A percentile compares a stretch with the other conserved stretches of the same genome.
Evolutionary conservation across 106 monocot species (phyloP).

Genomic region (Phalaenopsis equestris): DNA sequence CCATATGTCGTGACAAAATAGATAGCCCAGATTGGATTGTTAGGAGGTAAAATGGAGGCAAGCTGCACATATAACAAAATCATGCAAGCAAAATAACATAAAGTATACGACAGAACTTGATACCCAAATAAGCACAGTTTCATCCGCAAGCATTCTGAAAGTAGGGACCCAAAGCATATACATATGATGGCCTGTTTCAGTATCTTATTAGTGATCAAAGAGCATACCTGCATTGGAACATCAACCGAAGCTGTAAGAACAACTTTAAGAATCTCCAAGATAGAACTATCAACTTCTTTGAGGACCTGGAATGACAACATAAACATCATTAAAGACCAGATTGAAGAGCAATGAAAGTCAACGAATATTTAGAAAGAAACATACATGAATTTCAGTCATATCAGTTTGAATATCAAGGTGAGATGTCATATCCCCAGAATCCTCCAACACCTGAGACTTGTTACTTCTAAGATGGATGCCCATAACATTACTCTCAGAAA

Average conservation of each 20-base stretch:
- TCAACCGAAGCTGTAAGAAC: slow-evolving; percentile 63
- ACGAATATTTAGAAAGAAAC: slow-evolving; percentile 5
- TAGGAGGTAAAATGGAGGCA: not conserved
- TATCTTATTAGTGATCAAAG: not conserved
- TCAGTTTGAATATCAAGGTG: slow-evolving; percentile 79
- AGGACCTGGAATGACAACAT: slow-evolving; percentile 54
- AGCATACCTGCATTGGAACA: slow-evolving; percentile 72
- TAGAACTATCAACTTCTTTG: slow-evolving; percentile 48
- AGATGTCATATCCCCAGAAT: slow-evolving; percentile 59
- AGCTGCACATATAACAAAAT: not conserved
- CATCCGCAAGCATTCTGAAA: not conserved
- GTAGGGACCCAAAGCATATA: not conserved
- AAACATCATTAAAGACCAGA: slow-evolving; percentile 8
- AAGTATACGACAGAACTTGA: not conserved
- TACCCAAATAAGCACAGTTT: not conserved
- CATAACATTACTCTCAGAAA: slow-evolving; percentile 58
- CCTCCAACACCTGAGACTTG: slow-evolving; percentile 45
- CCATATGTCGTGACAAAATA: not conserved
- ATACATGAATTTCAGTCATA: slow-evolving; percentile 93
- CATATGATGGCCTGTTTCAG: not conserved
- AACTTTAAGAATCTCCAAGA: slow-evolving; percentile 75
- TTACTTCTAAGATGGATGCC: slow-evolving; percentile 57
- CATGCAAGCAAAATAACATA: not conserved
- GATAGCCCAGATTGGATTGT: not conserved
- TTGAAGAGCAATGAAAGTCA: slow-evolving; percentile 4